Base-by-base conservation (phyloP, 441 rosid genomes). In the Euphorbia schlechtendalii region DNA sequence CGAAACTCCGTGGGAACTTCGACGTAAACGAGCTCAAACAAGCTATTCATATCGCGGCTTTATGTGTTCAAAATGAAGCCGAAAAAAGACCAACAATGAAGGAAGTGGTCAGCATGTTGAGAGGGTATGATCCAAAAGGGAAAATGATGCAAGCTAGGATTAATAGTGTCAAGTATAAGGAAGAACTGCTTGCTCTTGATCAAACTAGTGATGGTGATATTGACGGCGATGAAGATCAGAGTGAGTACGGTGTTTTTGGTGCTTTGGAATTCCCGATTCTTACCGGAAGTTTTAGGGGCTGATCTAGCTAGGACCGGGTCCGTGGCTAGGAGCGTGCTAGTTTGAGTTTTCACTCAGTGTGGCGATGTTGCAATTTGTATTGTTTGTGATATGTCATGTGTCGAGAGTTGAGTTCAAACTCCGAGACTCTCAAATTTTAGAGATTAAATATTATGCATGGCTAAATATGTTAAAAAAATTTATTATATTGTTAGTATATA, bases 71-170 rank as follows among this genome's bases (percentile, higher is more conserved):
- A 14, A 81, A 68, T 55, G 83, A 65, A 65, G 80, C 89, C 0
- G 89, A 85, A 27, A 71, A 71, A 36, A 73, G 89, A 58, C 91
- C 87, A 7, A 81, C 73, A 25, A 87, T 87, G 80, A 78, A 80
- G 58, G 84, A 82, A 46, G 91, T 85, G 43, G 78, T 85, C 1
- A 73, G 70, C 34, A 75, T 87, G 66, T 69, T 87, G 30, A 85
- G 84, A 66, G 82, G 86, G 40, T 59, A 66, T 61, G 86, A 80
- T 34, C 64, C 73, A 15, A 76, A 78, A 63, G 81, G 69, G 18
- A 77, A 73, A 30, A 12, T 70, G 55, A 45, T 61, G 66, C 66
- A 57, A 22, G 58, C 66, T 38, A 80, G 86, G 71, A 76, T 84
- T 25, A 74, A 73, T 18, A 87, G 82, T 69, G 64, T 71, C 0